Conservation (phyloP, 1,139 yeast species). For the Pichia sorboxylosa region DNA sequence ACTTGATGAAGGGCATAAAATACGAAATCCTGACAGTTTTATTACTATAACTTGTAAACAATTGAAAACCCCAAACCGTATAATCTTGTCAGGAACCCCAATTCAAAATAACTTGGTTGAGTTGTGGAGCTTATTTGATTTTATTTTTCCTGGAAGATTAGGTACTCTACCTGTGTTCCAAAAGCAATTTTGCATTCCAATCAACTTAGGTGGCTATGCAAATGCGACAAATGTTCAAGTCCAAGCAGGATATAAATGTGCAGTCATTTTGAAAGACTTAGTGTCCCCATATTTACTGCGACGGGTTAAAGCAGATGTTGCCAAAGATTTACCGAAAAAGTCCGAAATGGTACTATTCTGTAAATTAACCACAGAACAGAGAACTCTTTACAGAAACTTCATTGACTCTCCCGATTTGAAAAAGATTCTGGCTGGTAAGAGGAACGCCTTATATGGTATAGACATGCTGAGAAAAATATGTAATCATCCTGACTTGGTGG, state of each 20-base stretch:
- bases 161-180: constrained; percentile 95
- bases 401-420: constrained; percentile 64
- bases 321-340: constrained; percentile 87
- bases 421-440: constrained; percentile 61
- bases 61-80: constrained; percentile 66
- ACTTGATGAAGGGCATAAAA: constrained; percentile 93
- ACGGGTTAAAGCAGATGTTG: constrained; percentile 89
- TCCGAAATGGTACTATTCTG: constrained; percentile 91
- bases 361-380: constrained; percentile 66
- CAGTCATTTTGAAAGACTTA: constrained; percentile 76
- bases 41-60: constrained; percentile 80
- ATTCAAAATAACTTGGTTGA: constrained; percentile 95
- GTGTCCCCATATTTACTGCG: constrained; percentile 83
- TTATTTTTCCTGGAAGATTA: constrained; percentile 84
- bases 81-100: constrained; percentile 92
- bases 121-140: constrained; percentile 93
- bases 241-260: constrained; percentile 93
- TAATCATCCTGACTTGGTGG: constrained; percentile 87
- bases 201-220: constrained; percentile 96
- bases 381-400: constrained; percentile 61
- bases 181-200: constrained; percentile 83
- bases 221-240: constrained; percentile 94
- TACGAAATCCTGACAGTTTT: constrained; percentile 86
- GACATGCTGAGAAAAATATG: constrained; percentile 85
- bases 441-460: constrained; percentile 81